Evolutionary conservation across 176 grass and related monocot genomes (phyloP), one percentile per base, ranked within the genome.

Genomic region (Paspalum vaginatum): DNA sequence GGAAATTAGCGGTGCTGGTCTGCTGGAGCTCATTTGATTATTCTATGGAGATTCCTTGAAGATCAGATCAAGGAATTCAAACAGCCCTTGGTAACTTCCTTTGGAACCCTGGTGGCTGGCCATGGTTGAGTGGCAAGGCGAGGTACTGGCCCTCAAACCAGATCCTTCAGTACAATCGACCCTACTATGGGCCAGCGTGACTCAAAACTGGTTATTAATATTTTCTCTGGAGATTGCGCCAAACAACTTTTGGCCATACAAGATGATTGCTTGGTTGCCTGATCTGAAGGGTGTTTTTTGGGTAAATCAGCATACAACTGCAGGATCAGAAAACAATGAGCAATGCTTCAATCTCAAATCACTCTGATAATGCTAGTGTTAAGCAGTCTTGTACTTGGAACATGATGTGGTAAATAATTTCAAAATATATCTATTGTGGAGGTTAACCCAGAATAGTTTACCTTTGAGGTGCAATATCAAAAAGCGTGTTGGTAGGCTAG

Each of bases 81-180:
- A 63, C 69, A 77, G 22, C 9, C 38, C 8, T 39, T 6, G 20
- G 6, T 47, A 6, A 58, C 25, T 48, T 79, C 76, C 22, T 73
- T 72, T 56, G 66, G 9, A 65, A 58, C 60, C 42, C 61, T 11
- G 14, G 21, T 25, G 6, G 9, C 21, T 66, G 20, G 2, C 50
- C 73, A 75, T 75, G 61, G 9, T 47, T 41, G 60, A 58, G 20
- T 7, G 13, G 63, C 41, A 87, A 79, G 24, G 70, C 55, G 68
- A 84, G 25, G 38, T 85, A 88, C 38, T 17, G 43, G 44, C 56
- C 18, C 8, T 55, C 74, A 52, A 80, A 46, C 24, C 44, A 16
- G 43, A 69, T 26, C 12, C 66, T 69, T 48, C 21, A 48, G 43
- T 47, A 47, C 4, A 47, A 48, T 48, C 5, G 13, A 48, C 47